Evolutionary conservation across 164 flowering plant genomes (phyloP).

Genomic region (Umbilicus rupestris): DNA sequence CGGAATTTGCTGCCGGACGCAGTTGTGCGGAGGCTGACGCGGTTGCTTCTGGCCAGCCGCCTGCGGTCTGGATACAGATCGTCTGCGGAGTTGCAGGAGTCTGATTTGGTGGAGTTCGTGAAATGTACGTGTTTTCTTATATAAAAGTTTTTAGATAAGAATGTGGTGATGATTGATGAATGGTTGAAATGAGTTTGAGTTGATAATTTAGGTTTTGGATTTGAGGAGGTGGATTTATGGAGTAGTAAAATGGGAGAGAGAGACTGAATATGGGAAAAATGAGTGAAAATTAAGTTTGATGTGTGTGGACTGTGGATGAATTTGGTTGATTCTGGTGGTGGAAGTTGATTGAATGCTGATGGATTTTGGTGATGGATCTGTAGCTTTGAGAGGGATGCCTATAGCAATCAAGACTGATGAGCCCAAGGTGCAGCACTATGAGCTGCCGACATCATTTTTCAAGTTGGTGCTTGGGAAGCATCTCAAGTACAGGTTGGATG

Average conservation of each 20-base stretch:
- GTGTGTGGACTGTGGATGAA: no score
- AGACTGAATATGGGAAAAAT: no score
- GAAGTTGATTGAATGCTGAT: not conserved
- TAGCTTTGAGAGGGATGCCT: constrained; percentile 76
- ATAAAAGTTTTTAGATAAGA: no score
- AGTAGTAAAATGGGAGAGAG: not conserved
- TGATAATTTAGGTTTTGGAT: not conserved
- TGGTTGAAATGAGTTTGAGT: no score
- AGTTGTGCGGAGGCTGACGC: constrained; percentile 59
- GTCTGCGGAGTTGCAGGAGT: constrained; percentile 55
- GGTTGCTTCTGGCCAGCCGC: constrained; percentile 55
- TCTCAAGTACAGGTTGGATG: constrained; percentile 73
- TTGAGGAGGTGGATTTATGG: not conserved
- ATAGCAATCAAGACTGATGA: constrained; percentile 73
- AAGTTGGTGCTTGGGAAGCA: constrained; percentile 76
- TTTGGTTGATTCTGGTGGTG: not conserved
- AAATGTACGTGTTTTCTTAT: constrained; percentile 29
- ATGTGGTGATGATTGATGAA: no score
- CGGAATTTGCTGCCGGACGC: constrained; percentile 68
- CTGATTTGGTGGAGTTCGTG: constrained; percentile 51
- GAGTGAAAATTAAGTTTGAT: no score
- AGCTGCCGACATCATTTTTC: constrained; percentile 85
- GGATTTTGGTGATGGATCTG: constrained; percentile 1
- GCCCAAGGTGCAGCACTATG: constrained; percentile 76
- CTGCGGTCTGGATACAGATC: constrained; percentile 68